phyloP scores from a whole-genome alignment of 176 grass and related monocot species.

The Aegilops speltoides region DNA sequence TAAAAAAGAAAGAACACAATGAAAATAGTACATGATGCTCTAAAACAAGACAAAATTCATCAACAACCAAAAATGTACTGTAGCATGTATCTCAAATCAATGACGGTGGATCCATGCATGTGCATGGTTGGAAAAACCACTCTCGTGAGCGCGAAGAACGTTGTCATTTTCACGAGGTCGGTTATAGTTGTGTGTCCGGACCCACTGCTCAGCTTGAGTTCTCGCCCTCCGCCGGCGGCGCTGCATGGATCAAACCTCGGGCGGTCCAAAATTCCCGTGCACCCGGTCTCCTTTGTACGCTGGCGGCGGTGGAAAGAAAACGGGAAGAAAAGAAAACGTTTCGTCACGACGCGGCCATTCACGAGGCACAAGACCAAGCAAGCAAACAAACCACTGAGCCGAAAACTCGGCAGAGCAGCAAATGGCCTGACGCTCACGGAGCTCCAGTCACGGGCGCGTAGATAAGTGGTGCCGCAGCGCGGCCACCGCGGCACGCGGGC shows the following conservation, averaged over 20 bases:
- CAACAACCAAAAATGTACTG: no score
- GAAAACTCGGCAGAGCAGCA: background rate
- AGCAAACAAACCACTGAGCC: background rate
- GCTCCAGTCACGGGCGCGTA: conserved; percentile 10
- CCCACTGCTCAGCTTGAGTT: background rate
- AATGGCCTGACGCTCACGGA: background rate
- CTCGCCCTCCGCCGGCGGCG: background rate
- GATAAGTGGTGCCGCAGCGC: background rate
- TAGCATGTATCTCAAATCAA: no score
- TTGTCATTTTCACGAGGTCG: no score
- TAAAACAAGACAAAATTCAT: no score
- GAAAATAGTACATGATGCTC: no score
- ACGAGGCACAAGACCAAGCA: background rate
- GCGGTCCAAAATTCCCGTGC: conserved; percentile 3
- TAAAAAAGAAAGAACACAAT: no score
- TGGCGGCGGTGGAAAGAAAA: conserved; percentile 26
- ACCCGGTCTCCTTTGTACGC: background rate
- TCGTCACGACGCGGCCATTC: conserved; percentile 33
- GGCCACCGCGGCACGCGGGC: background rate
- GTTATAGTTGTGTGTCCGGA: no score
- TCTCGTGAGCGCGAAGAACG: no score
- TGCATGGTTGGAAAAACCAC: no score
- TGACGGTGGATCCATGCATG: no score
- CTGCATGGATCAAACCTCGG: background rate
- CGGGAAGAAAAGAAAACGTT: background rate